Percentiles rank a stretch among this genome's conserved stretches.
Conservation (phyloP, 2,329 filamentous ascomycete species). For the Claviceps sp. region DNA sequence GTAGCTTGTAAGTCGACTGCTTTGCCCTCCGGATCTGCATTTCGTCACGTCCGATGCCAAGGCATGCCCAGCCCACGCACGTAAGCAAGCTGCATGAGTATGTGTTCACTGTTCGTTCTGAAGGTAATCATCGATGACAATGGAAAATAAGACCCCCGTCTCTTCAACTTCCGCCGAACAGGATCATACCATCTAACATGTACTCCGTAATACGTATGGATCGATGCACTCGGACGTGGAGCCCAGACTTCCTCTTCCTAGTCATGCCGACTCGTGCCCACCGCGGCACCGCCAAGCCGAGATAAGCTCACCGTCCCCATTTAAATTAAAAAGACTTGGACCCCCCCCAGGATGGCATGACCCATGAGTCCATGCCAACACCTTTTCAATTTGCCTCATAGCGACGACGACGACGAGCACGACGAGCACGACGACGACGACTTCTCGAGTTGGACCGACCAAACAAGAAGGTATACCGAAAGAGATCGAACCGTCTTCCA, state of each 20-base stretch:
- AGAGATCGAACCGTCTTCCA: too few species aligned
- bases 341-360: neutral
- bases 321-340: neutral
- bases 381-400: neutral
- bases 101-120: too few species aligned
- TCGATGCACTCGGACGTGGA: neutral
- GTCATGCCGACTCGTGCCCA: neutral
- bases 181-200: neutral
- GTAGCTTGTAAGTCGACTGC: neutral
- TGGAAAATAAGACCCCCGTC: neutral
- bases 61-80: neutral
- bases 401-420: neutral
- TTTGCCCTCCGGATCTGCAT: neutral
- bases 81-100: neutral
- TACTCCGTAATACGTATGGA: neutral
- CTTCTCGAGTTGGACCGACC: neutral
- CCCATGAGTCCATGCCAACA: neutral
- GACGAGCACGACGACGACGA: neutral
- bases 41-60: neutral
- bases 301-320: neutral
- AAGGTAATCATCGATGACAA: too few species aligned
- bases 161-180: neutral
- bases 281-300: neutral
- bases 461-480: neutral
- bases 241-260: neutral